phyloP scores from a whole-genome alignment of 148 eudicot species.

The Dianthus caryophyllus region DNA sequence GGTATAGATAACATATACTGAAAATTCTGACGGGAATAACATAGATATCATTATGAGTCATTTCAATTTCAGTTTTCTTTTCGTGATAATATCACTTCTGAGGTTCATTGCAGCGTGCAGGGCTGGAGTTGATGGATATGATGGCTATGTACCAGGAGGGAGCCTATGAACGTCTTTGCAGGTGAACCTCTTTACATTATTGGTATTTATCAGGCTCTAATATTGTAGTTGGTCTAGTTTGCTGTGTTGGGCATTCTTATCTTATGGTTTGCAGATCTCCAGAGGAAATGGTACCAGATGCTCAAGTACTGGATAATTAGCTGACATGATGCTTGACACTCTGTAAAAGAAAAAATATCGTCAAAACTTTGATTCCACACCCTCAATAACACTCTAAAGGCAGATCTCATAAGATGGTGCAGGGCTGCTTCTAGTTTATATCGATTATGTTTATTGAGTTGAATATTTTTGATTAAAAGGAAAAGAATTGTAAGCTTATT shows the following conservation, averaged over 20 bases:
- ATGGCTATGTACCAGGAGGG: conserved; percentile 99
- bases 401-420: background rate
- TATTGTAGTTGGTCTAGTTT: background rate
- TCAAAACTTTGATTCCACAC: background rate
- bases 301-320: background rate
- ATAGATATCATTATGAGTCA: too few relatives aligned
- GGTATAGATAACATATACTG: too few relatives aligned
- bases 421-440: background rate
- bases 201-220: background rate
- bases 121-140: conserved; percentile 98
- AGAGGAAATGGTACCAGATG: background rate
- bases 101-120: conserved; percentile 73
- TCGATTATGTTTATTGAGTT: background rate
- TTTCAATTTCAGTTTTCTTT: background rate
- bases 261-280: background rate
- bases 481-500: background rate
- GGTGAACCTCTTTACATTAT: conserved; percentile 41
- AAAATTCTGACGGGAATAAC: background rate
- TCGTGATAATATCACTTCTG: conserved; percentile 12
- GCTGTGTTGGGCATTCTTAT: background rate
- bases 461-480: background rate
- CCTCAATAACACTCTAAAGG: background rate
- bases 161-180: conserved; percentile 98
- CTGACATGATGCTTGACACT: background rate
- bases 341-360: background rate